Base-by-base conservation (phyloP, 2,329 filamentous ascomycete species). In the Hymenotorrendiella dingleyae region DNA sequence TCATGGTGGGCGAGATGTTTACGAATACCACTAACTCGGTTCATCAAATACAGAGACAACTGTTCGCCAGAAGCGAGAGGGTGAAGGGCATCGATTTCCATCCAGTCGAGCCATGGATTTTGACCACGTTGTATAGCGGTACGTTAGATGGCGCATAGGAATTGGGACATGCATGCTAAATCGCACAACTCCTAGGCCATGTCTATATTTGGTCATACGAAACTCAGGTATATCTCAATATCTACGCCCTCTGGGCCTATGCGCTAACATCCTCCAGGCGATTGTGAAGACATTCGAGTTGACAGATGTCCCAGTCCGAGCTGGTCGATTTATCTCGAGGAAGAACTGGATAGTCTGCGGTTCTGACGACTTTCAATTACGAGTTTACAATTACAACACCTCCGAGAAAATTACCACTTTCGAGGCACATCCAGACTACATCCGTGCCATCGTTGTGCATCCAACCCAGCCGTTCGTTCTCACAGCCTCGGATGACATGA, bases 261-360 rank as follows among this genome's bases (percentile, higher is more conserved):
- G 17, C 9, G 41, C 52, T 58, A 33, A 55, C 35, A 9, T 36
- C 40, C 10, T 42, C 48, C 51, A 81, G 68, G 85, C 90, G 52
- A 90, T 97, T 52, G 88, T 98, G 69, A 97, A 97, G 75, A 96
- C 91, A 4, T 98, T 98, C 67, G 93, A 98, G 71, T 82, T 97
- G 54, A 96, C 91, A 63, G 93, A 98, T 74, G 93, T 98, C 38
- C 93, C 93, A 53, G 91, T 98, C 46, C 86, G 93, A 67, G 93
- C 93, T 50, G 93, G 93, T 61, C 86, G 93, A 57, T 98, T 98
- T 67, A 81, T 98, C 62, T 87, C 93, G 55, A 80, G 93, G 59
- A 98, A 98, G 81, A 98, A 97, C 69, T 98, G 93, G 93, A 94
- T 95, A 57, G 87, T 94, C 42, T 93, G 88, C 69, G 93, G 93